Conservation (phyloP, 2,329 filamentous ascomycete genomes). For the Hymenoscyphus fructigenus region DNA sequence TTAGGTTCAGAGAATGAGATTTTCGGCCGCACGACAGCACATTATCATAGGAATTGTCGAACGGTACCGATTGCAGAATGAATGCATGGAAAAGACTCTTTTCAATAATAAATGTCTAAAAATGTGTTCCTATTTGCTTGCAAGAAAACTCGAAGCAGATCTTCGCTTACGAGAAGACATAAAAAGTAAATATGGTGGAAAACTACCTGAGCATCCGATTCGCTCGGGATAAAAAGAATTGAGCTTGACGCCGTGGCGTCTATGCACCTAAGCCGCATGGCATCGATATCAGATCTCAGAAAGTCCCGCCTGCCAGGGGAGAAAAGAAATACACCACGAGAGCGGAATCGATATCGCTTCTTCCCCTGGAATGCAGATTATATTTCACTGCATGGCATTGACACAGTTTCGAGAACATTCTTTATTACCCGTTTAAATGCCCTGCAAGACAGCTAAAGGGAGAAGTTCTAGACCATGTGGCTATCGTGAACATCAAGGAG, state of each 20-base stretch:
- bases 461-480: background rate
- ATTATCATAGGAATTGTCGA: background rate
- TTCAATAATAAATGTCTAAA: background rate
- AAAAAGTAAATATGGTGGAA: background rate
- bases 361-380: background rate
- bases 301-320: background rate
- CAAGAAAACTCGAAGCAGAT: background rate
- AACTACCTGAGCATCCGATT: background rate
- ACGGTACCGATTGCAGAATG: background rate
- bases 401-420: too few relatives aligned
- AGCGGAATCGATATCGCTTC: background rate
- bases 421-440: background rate
- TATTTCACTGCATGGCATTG: background rate
- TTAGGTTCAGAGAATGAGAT: background rate
- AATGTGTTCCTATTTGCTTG: background rate
- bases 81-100: background rate
- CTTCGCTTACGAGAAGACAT: background rate
- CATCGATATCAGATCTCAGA: background rate
- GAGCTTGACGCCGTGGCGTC: background rate
- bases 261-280: background rate
- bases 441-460: background rate
- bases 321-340: background rate
- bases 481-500: background rate
- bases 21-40: background rate
- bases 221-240: background rate